Evolutionary conservation across 768 basidiomycete genomes (phyloP), one percentile per base, ranked within the genome.

Genomic region (Pleurotus citrinopileatus): DNA sequence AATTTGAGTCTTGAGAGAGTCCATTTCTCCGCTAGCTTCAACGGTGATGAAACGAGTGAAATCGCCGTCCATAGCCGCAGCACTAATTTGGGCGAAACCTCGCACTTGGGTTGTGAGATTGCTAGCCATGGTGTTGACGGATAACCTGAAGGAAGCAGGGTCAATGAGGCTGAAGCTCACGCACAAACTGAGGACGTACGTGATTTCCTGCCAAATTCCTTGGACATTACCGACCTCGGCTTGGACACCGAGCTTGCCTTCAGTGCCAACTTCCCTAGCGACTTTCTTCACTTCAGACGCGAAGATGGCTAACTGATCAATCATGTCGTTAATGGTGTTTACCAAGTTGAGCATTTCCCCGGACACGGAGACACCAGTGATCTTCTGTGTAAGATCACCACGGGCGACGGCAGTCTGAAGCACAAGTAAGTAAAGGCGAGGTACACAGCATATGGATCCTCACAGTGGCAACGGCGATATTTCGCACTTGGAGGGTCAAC

Each of bases 11-110:
- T 99, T 98, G 73, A 99, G 80, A 44, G 92, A 94, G 71, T 98
- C 95, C 97, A 98, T 98, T 71, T 99, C 97, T 48, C 97, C 97
- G 57, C 84, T 88, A 1, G 97, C 97, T 64, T 98, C 96, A 64
- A 99, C 97, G 23, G 97, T 98, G 75, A 99, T 98, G 79, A 98
- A 99, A 15, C 94, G 84, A 20, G 94, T 96, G 71, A 98, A 98
- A 71, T 98, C 97, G 57, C 97, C 96, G 63, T 98, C 97, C 79
- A 95, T 98, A 12, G 97, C 97, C 0, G 97, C 96, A 0, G 95
- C 96, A 1, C 93, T 95, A 61, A 98, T 98, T 69, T 98, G 97
- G 1, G 95, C 97, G 63, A 99, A 99, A 4, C 96, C 97, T 69
- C 97, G 88, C 45, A 99, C 97, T 85, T 96, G 94, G 0, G 94